A percentile compares a stretch with the other conserved stretches of the same genome.
Conservation (phyloP, 129 eudicot species). For the Erigeron canadensis region DNA sequence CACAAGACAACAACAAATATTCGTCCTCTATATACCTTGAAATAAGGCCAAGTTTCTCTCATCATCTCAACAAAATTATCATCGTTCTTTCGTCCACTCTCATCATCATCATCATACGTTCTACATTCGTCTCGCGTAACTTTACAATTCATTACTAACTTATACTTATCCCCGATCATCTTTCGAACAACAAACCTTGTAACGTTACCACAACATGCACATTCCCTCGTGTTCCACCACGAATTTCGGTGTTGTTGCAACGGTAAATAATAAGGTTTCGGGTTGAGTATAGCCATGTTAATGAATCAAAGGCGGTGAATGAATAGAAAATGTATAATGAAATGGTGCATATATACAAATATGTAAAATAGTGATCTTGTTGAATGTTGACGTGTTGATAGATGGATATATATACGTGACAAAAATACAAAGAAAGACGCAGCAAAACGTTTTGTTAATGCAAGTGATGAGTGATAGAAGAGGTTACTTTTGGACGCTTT, state of each 20-base stretch:
- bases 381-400: too few species aligned
- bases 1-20: constrained; percentile 52
- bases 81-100: constrained; percentile 8
- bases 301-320: neutral
- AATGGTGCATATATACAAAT: neutral
- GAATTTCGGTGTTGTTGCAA: constrained; percentile 3
- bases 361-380: too few species aligned
- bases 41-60: constrained; percentile 65
- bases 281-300: neutral
- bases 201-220: constrained; percentile 1
- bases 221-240: constrained; percentile 11
- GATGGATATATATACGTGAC: too few species aligned
- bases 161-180: neutral
- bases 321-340: neutral
- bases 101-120: too few species aligned
- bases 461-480: too few species aligned
- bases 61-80: constrained; percentile 46
- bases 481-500: too few species aligned
- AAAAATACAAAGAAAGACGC: too few species aligned
- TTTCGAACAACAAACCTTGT: neutral
- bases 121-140: neutral
- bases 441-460: constrained; percentile 18
- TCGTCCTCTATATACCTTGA: constrained; percentile 44
- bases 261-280: neutral
- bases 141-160: constrained; percentile 8